Conservation (phyloP, 2,329 filamentous ascomycete species). For the Fusarium xyrophilum region DNA sequence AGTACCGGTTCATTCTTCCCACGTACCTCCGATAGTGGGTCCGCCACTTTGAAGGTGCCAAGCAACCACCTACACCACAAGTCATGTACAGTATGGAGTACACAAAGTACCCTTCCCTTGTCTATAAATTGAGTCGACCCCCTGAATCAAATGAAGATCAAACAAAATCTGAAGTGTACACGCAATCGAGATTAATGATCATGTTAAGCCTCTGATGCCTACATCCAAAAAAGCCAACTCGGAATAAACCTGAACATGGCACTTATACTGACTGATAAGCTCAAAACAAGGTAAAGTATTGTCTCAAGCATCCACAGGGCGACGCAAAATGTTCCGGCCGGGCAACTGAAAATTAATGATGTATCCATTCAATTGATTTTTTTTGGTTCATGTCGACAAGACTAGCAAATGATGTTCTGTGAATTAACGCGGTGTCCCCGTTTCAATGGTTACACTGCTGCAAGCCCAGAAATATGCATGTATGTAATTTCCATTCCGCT, state of each 20-base stretch:
- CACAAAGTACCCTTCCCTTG: background rate
- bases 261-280: background rate
- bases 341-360: conserved; percentile 10
- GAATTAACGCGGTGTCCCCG: conserved; percentile 32
- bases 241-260: background rate
- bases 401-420: conserved; percentile 25
- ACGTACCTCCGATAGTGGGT: background rate
- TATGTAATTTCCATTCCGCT: conserved; percentile 26
- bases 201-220: conserved; percentile 13
- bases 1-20: background rate
- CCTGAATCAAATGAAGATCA: conserved; percentile 13
- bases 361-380: conserved; percentile 26
- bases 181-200: background rate
- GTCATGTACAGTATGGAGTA: background rate
- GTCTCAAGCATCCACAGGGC: conserved; percentile 10
- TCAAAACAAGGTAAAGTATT: background rate
- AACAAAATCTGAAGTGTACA: conserved; percentile 1
- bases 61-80: background rate
- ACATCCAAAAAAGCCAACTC: background rate
- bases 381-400: conserved; percentile 18
- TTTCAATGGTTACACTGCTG: conserved; percentile 20
- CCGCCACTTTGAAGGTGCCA: background rate
- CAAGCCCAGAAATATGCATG: conserved; percentile 27
- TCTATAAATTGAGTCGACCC: background rate
- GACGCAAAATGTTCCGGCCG: background rate